These are phyloP conservation scores for Dioscorea zingiberensis DNA, from an alignment of 106 monocot genomes.

Conservation along the genomic window DNA sequence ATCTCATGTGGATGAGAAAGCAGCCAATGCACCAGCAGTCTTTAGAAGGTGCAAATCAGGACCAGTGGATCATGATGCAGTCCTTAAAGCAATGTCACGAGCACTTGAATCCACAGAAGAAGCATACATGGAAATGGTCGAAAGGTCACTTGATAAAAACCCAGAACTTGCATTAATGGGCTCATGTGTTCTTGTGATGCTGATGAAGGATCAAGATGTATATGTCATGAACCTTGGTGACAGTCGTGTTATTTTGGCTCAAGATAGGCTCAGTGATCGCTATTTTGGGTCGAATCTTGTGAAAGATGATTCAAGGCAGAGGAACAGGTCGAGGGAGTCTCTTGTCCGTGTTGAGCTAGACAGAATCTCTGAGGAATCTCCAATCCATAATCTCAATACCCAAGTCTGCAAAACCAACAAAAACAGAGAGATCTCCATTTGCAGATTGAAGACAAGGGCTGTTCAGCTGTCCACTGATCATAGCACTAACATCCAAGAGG, in stretches of 20 bases:
- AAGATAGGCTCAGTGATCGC: constrained; percentile 50
- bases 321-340: constrained; percentile 68
- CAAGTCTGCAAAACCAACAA: constrained; percentile 45
- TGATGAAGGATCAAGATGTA: constrained; percentile 98
- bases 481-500: constrained; percentile 80
- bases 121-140: constrained; percentile 89
- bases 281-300: constrained; percentile 18
- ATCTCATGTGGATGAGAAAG: constrained; percentile 33
- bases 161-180: constrained; percentile 99
- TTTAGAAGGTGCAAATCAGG: constrained; percentile 78
- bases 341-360: constrained; percentile 79
- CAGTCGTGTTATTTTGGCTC: constrained; percentile 87
- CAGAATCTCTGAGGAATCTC: constrained; percentile 95
- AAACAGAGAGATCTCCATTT: constrained; percentile 67
- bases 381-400: constrained; percentile 61
- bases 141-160: constrained; percentile 61
- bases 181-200: constrained; percentile 95
- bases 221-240: constrained; percentile 98
- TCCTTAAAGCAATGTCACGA: constrained; percentile 70
- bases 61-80: constrained; percentile 78
- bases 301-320: constrained; percentile 36
- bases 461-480: constrained; percentile 86
- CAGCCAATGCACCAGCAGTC: constrained; percentile 19
- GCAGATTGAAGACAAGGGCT: constrained; percentile 66
- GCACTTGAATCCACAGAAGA: constrained; percentile 79